phyloP scores from a whole-genome alignment of 202 grass and related monocot genomes.

The Setaria italica region DNA sequence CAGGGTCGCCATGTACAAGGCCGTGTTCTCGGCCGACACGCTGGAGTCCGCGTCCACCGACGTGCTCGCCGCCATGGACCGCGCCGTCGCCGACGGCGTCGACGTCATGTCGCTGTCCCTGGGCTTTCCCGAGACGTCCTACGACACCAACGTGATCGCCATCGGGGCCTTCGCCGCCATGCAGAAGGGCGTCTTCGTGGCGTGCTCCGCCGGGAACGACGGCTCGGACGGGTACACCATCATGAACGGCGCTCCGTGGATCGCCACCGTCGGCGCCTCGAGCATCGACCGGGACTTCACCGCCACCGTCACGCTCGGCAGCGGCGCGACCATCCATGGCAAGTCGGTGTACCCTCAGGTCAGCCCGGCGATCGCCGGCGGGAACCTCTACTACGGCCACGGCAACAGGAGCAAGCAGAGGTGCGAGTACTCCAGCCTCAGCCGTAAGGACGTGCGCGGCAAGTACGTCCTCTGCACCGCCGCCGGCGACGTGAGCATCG shows the following conservation, averaged over 20 bases:
- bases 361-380: not conserved
- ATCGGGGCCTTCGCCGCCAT: conserved; percentile 80
- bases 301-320: conserved; percentile 62
- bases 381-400: conserved; percentile 53
- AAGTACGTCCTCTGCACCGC: conserved; percentile 64
- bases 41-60: conserved; percentile 61
- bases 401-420: conserved; percentile 38
- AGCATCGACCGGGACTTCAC: conserved; percentile 70
- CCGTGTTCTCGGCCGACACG: conserved; percentile 47
- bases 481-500: not conserved
- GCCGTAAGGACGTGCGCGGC: conserved; percentile 46
- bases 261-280: conserved; percentile 71
- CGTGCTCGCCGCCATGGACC: conserved; percentile 76
- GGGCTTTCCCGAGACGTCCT: conserved; percentile 46
- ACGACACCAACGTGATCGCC: conserved; percentile 66
- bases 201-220: conserved; percentile 68
- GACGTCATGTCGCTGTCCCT: conserved; percentile 75
- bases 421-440: conserved; percentile 44
- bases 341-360: conserved; percentile 59
- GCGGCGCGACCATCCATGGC: conserved; percentile 43
- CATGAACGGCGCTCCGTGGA: conserved; percentile 78
- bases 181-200: conserved; percentile 63
- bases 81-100: conserved; percentile 72
- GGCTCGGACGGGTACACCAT: conserved; percentile 59
- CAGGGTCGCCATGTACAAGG: conserved; percentile 79